These are phyloP conservation scores for Colletotrichum noveboracense DNA, from an alignment of 2,329 filamentous ascomycete species.

Conservation along the genomic window DNA sequence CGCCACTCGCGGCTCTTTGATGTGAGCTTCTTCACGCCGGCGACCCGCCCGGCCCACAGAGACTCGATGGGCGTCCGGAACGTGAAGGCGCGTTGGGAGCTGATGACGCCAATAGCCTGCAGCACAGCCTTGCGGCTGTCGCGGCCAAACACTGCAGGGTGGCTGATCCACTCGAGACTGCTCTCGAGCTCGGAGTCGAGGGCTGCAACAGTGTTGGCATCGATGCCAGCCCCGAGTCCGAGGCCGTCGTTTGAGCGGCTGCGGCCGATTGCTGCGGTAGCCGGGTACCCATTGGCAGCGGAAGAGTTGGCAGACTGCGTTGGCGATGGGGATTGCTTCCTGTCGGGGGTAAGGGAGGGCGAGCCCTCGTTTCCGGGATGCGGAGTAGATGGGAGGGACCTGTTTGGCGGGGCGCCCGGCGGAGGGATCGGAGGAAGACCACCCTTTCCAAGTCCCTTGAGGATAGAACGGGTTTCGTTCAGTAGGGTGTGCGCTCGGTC, in stretches of 20 bases:
- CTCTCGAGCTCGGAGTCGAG: constrained; percentile 91
- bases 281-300: constrained; percentile 54
- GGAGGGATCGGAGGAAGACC: constrained; percentile 88
- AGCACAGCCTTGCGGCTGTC: constrained; percentile 95
- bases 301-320: constrained; percentile 54
- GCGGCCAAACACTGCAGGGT: constrained; percentile 91
- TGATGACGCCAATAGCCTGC: constrained; percentile 96
- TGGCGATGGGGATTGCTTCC: constrained; percentile 43
- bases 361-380: constrained; percentile 52
- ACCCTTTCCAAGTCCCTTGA: constrained; percentile 95
- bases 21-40: constrained; percentile 80
- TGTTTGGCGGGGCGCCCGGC: constrained; percentile 39
- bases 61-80: constrained; percentile 90
- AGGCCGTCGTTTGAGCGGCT: constrained; percentile 63
- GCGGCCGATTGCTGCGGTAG: constrained; percentile 48
- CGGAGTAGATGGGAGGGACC: constrained; percentile 44
- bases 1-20: constrained; percentile 91
- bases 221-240: constrained; percentile 76
- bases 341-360: constrained; percentile 44
- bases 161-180: constrained; percentile 95
- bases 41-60: constrained; percentile 84
- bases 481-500: constrained; percentile 92
- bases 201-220: constrained; percentile 79
- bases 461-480: constrained; percentile 90
- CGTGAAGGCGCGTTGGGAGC: constrained; percentile 90